Conservation (phyloP, 129 eudicot genomes). For the Saussurea involucrata region DNA sequence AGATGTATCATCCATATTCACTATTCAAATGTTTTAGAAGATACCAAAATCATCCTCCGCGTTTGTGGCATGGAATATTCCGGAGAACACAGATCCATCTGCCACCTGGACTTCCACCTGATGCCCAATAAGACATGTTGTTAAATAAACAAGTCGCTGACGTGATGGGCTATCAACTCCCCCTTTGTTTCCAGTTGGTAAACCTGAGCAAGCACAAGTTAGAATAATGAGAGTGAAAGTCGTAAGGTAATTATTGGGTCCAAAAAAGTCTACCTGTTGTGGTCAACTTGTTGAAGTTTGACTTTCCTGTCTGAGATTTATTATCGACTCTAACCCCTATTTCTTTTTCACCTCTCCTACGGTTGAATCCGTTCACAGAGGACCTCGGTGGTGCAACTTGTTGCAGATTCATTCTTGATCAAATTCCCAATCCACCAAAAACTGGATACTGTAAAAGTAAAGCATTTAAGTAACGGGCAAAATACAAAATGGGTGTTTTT, state of each 20-base stretch:
- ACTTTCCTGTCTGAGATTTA: slow-evolving; percentile 43
- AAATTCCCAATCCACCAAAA: slow-evolving; percentile 12
- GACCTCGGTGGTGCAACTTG: slow-evolving; percentile 58
- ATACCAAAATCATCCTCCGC: slow-evolving; percentile 81
- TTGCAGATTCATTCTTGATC: slow-evolving; percentile 58
- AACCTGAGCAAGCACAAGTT: slow-evolving; percentile 34
- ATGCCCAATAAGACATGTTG: slow-evolving; percentile 81
- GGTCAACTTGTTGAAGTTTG: slow-evolving; percentile 33
- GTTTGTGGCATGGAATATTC: slow-evolving; percentile 74
- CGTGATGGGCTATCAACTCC: slow-evolving; percentile 50
- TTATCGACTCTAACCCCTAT: slow-evolving; percentile 37
- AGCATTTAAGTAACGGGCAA: slow-evolving; percentile 2
- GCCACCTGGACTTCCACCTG: slow-evolving; percentile 78
- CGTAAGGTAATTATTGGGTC: background rate
- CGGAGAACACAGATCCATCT: slow-evolving; percentile 77
- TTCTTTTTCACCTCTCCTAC: slow-evolving; percentile 54
- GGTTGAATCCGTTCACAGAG: slow-evolving; percentile 57
- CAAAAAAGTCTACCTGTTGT: slow-evolving; percentile 32
- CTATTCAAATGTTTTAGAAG: slow-evolving; percentile 3
- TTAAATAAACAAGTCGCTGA: slow-evolving; percentile 70
- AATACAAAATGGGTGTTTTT: background rate
- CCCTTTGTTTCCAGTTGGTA: slow-evolving; percentile 44
- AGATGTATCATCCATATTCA: background rate
- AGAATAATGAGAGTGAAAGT: slow-evolving; percentile 11
- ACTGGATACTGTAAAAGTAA: slow-evolving; percentile 11